Evolutionary conservation across 192 early-diverging fungal genomes (phyloP).

Genomic region (Hyaloraphidium curvatum): DNA sequence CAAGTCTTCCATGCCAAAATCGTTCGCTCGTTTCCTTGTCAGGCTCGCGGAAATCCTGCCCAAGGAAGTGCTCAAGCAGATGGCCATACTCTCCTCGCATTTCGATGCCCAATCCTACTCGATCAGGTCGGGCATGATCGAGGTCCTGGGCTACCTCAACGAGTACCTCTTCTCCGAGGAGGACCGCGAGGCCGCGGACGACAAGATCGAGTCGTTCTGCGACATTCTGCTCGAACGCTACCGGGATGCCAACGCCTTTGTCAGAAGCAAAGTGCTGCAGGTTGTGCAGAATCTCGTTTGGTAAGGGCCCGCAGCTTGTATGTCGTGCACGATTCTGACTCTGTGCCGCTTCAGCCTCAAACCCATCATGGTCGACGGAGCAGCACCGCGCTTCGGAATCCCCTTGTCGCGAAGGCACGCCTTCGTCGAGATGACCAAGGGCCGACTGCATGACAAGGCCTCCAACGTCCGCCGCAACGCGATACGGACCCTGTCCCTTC

Average conservation of each 20-base stretch:
- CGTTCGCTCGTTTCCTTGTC: slow-evolving; percentile 63
- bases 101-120: slow-evolving; percentile 83
- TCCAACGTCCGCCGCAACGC: slow-evolving; percentile 77
- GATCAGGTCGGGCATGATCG: slow-evolving; percentile 69
- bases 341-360: too few relatives aligned
- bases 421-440: slow-evolving; percentile 46
- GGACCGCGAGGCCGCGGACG: slow-evolving; percentile 41
- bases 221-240: slow-evolving; percentile 83
- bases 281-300: slow-evolving; percentile 60
- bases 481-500: slow-evolving; percentile 56
- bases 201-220: slow-evolving; percentile 68
- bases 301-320: slow-evolving; percentile 19
- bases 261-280: slow-evolving; percentile 75
- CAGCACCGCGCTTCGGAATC: slow-evolving; percentile 17
- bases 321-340: not conserved
- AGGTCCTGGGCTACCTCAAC: slow-evolving; percentile 75
- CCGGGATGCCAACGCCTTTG: slow-evolving; percentile 69
- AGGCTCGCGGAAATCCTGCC: slow-evolving; percentile 64
- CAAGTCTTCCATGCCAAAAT: slow-evolving; percentile 33
- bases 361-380: slow-evolving; percentile 49
- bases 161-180: slow-evolving; percentile 46
- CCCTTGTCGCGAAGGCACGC: slow-evolving; percentile 33
- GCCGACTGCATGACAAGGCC: slow-evolving; percentile 77
- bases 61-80: slow-evolving; percentile 67
- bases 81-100: slow-evolving; percentile 63